Conservation (phyloP, 169 alveolate genomes). For the Eimeria maxima region DNA sequence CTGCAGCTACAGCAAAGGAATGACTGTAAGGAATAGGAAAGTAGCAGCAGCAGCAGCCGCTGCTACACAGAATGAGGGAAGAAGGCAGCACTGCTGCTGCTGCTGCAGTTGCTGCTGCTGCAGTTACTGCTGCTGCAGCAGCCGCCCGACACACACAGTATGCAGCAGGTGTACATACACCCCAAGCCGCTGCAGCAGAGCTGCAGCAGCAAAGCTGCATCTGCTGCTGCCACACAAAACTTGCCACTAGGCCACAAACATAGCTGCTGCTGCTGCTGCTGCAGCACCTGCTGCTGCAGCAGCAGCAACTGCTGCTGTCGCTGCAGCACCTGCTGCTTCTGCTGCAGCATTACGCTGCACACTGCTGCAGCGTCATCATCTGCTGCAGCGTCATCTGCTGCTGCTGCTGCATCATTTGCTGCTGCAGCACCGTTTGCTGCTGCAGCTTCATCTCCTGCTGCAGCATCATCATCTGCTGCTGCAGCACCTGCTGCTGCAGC, state of each 20-base stretch:
- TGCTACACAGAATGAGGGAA: not conserved
- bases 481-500: not conserved
- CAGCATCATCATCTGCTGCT: too few relatives aligned
- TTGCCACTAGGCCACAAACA: not conserved
- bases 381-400: too few relatives aligned
- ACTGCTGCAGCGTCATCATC: too few relatives aligned
- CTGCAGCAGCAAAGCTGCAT: too few relatives aligned
- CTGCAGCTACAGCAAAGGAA: constrained; percentile 5
- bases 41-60: constrained; percentile 29
- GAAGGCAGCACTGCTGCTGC: not conserved
- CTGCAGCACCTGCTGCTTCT: not conserved
- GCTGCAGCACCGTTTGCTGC: too few relatives aligned
- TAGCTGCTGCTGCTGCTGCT: not conserved
- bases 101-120: not conserved
- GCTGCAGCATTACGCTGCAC: too few relatives aligned
- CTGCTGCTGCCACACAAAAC: not conserved
- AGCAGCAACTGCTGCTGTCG: constrained; percentile 37
- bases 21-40: not conserved
- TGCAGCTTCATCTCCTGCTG: too few relatives aligned
- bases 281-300: not conserved
- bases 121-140: constrained; percentile 8
- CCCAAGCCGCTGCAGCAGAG: not conserved
- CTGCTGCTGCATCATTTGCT: too few relatives aligned
- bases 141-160: not conserved
- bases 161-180: not conserved